Evolutionary conservation across 176 grass and related monocot genomes (phyloP).

Genomic region (Pontederia crassipes): DNA sequence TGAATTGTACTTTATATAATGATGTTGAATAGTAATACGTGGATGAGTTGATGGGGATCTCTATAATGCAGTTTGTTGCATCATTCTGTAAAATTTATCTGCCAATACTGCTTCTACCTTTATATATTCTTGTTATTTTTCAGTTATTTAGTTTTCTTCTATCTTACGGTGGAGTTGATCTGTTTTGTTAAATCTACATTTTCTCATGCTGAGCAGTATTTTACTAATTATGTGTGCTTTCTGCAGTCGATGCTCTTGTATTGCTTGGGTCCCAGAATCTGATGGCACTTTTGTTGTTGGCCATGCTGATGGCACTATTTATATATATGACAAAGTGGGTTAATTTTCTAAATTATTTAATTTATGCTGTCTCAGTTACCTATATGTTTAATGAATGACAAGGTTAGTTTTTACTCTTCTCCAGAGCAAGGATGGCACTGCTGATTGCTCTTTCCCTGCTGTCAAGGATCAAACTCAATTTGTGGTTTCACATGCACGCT

Average conservation of each 20-base stretch:
- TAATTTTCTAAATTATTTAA: constrained; percentile 11
- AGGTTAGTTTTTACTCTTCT: constrained; percentile 9
- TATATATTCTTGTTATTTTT: too few species aligned
- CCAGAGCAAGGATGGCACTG: constrained; percentile 86
- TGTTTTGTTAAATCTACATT: background rate
- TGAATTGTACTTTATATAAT: too few species aligned
- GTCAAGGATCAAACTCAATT: constrained; percentile 74
- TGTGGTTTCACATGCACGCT: constrained; percentile 85
- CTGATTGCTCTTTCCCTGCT: constrained; percentile 76
- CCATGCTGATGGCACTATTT: constrained; percentile 13
- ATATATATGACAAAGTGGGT: constrained; percentile 71
- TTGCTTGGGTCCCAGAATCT: constrained; percentile 10
- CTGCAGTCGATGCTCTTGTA: constrained; percentile 14
- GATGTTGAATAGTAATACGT: too few species aligned
- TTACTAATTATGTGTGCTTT: background rate
- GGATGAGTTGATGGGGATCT: too few species aligned
- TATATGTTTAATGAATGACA: constrained; percentile 13
- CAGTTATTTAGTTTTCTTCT: too few species aligned
- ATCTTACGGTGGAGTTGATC: background rate
- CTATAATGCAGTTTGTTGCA: too few species aligned
- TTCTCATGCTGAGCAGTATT: background rate
- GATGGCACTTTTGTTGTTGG: constrained; percentile 18
- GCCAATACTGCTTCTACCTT: too few species aligned
- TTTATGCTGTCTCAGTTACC: constrained; percentile 13
- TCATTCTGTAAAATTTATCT: too few species aligned